A percentile compares a stretch with the other conserved stretches of the same genome.
These are phyloP conservation scores for Datura wrightii DNA, from an alignment of 257 asterid genomes.

Conservation along the genomic window DNA sequence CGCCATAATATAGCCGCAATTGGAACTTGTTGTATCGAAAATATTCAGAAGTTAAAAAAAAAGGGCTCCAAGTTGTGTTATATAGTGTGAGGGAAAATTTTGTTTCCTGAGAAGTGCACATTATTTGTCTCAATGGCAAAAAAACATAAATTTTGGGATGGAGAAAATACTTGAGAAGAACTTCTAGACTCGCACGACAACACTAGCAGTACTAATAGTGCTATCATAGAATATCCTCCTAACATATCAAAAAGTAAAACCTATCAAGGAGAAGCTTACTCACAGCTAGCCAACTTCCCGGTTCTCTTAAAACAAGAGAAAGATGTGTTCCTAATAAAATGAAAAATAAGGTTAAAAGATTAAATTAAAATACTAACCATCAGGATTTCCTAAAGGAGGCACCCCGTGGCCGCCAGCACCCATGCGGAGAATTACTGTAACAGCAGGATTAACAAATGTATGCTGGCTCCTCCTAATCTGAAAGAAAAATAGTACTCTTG, in stretches of 20 bases:
- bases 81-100: neutral
- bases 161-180: neutral
- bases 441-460: constrained; percentile 87
- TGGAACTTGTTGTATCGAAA: neutral
- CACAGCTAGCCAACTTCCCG: neutral
- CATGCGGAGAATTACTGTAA: constrained; percentile 76
- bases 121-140: neutral
- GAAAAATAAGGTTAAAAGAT: neutral
- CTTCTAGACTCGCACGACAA: neutral
- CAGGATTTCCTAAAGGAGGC: constrained; percentile 84
- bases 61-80: neutral
- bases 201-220: neutral
- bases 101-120: constrained; percentile 11
- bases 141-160: neutral
- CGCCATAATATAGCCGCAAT: neutral
- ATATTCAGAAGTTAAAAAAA: neutral
- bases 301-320: neutral
- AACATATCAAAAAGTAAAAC: neutral
- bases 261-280: constrained; percentile 12
- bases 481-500: constrained; percentile 32
- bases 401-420: constrained; percentile 95
- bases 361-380: constrained; percentile 60
- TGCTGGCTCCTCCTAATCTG: constrained; percentile 94
- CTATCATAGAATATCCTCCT: neutral
- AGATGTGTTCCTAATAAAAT: neutral